Evolutionary conservation across 192 early-diverging fungal genomes (phyloP), one percentile per base, ranked within the genome.

Genomic region (Jimgerdemannia lactiflua): DNA sequence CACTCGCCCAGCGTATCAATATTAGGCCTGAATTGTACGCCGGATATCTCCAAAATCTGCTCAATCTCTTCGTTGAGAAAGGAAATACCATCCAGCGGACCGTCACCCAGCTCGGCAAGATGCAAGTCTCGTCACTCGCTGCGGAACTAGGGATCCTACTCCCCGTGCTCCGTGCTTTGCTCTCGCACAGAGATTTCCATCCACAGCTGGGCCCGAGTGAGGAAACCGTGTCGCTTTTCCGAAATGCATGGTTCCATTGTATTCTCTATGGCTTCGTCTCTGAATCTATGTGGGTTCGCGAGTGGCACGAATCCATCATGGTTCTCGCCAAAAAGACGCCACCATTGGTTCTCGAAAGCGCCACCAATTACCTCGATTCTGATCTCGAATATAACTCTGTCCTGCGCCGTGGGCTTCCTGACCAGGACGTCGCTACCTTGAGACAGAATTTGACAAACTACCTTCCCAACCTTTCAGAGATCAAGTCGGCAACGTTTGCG

Each of bases 221-320:
- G 3, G 94, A 94, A 72, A 84, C 90, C 19, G 86, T 90, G 3
- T 78, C 86, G 42, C 74, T 93, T 40, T 96, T 96, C 84, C 88
- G 97, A 66, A 95, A 95, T 79, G 88, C 95, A 49, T 99, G 98
- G 98, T 91, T 98, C 75, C 92, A 94, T 70, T 86, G 93, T 70
- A 91, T 95, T 3, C 79, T 93, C 11, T 91, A 89, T 78, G 92
- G 96, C 2, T 91, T 95, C 70, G 84, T 92, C 43, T 86, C 90
- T 9, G 89, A 94, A 43, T 87, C 91, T 1, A 80, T 86, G 11
- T 96, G 95, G 89, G 87, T 91, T 39, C 85, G 83, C 18, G 92
- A 94, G 29, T 97, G 95, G 91, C 81, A 88, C 73, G 79, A 81
- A 3, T 84, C 92, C 2, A 86, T 96, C 77, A 65, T 86, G 0